phyloP scores from a whole-genome alignment of 345 rosid genomes.

The Aquilaria yunnanensis region DNA sequence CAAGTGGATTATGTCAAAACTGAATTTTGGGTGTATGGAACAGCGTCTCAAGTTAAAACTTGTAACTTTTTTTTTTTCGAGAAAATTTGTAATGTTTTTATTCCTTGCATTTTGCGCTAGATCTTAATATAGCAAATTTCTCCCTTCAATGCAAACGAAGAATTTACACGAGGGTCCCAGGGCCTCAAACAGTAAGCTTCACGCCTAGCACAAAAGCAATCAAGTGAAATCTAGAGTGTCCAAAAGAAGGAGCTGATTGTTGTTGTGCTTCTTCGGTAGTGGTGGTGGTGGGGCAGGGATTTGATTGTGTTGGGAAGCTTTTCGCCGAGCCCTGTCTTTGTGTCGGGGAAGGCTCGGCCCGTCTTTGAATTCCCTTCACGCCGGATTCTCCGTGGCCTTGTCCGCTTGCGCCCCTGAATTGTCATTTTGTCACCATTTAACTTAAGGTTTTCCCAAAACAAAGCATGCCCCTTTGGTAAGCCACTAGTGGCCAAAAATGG shows the following conservation, averaged over 20 bases:
- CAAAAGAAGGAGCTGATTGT: slow-evolving; percentile 49
- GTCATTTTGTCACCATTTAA: slow-evolving; percentile 19
- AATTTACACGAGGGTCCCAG: slow-evolving; percentile 32
- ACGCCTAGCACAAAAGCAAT: slow-evolving; percentile 59
- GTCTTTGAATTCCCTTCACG: slow-evolving; percentile 22
- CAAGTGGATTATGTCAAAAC: too few species aligned
- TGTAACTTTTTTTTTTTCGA: too few species aligned
- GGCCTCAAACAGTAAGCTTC: slow-evolving; percentile 31
- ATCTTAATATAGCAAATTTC: neutral
- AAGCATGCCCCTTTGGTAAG: slow-evolving; percentile 12
- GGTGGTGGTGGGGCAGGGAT: slow-evolving; percentile 46
- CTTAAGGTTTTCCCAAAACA: slow-evolving; percentile 24
- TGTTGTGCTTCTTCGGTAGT: slow-evolving; percentile 52
- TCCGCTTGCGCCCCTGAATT: slow-evolving; percentile 29
- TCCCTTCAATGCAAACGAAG: neutral
- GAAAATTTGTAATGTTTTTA: too few species aligned
- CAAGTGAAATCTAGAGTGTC: slow-evolving; percentile 28
- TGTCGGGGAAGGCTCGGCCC: slow-evolving; percentile 36
- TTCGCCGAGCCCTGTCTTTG: slow-evolving; percentile 32
- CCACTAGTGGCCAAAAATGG: slow-evolving; percentile 15
- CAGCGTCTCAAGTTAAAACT: too few species aligned
- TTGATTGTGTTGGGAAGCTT: slow-evolving; percentile 51
- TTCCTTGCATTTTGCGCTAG: too few species aligned
- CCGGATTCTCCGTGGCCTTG: slow-evolving; percentile 64
- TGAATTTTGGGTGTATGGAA: too few species aligned